Evolutionary conservation across 345 rosid genomes (phyloP).

Genomic region (Crucihimalaya himalaica): DNA sequence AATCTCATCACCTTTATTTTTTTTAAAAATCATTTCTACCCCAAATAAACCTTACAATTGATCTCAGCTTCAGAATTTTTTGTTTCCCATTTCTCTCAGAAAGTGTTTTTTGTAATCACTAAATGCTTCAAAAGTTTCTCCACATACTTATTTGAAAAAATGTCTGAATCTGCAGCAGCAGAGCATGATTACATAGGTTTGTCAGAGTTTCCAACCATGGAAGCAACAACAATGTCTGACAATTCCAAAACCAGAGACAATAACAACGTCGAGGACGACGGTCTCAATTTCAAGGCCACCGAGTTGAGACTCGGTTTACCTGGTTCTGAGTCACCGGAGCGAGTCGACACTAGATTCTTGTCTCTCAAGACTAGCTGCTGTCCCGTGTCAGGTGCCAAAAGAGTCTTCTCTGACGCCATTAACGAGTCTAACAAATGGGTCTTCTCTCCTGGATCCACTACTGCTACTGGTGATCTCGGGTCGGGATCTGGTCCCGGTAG

Average conservation of each 20-base stretch:
- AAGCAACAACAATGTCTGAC: slow-evolving; percentile 40
- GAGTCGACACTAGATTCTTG: slow-evolving; percentile 38
- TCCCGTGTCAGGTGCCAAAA: slow-evolving; percentile 54
- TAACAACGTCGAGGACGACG: slow-evolving; percentile 1
- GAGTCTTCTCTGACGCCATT: slow-evolving; percentile 62
- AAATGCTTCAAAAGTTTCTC: slow-evolving; percentile 29
- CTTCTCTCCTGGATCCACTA: slow-evolving; percentile 49
- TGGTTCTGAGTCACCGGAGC: slow-evolving; percentile 64
- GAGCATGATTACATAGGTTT: slow-evolving; percentile 65
- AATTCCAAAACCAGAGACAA: slow-evolving; percentile 24
- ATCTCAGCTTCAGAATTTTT: slow-evolving; percentile 2
- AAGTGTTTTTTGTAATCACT: slow-evolving; percentile 12
- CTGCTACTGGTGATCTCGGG: slow-evolving; percentile 31
- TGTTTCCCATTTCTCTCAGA: not conserved
- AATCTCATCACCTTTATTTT: not conserved
- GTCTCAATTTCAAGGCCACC: slow-evolving; percentile 64
- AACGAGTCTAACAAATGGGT: slow-evolving; percentile 54
- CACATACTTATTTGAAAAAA: slow-evolving; percentile 16
- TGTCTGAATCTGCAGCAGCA: slow-evolving; percentile 47
- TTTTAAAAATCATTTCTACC: slow-evolving; percentile 10
- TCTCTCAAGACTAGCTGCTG: slow-evolving; percentile 44
- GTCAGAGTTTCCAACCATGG: slow-evolving; percentile 56
- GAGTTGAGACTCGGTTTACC: slow-evolving; percentile 82
- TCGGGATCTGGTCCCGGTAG: slow-evolving; percentile 26
- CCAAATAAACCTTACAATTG: slow-evolving; percentile 1